A percentile compares a stretch with the other conserved stretches of the same genome.
Conservation (phyloP, 2,329 filamentous ascomycete genomes). For the Diaporthe australafricana region DNA sequence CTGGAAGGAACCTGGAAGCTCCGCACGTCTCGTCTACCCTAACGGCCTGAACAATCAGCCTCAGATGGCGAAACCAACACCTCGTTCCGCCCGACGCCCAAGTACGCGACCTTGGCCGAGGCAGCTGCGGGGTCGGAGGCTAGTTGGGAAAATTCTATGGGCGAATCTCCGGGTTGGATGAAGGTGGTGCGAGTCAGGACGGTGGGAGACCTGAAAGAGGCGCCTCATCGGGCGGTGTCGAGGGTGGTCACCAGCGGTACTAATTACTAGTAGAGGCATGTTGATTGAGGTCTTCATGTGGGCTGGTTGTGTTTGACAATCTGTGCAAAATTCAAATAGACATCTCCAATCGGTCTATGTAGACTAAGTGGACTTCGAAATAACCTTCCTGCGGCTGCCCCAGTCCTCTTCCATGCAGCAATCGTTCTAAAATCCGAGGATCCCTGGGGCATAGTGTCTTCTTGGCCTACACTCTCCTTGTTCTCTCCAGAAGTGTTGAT, state of each 20-base stretch:
- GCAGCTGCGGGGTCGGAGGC: constrained; percentile 4
- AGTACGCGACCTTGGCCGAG: constrained; percentile 64
- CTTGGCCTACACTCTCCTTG: too few relatives aligned
- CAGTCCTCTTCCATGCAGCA: too few relatives aligned
- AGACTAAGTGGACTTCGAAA: too few relatives aligned
- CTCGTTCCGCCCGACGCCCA: constrained; percentile 67
- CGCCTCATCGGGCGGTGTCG: background rate
- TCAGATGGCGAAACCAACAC: constrained; percentile 72
- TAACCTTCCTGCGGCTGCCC: too few relatives aligned
- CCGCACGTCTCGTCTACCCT: constrained; percentile 68
- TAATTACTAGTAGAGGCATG: too few relatives aligned
- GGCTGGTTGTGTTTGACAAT: too few relatives aligned
- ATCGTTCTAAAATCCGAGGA: too few relatives aligned
- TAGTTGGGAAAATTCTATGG: constrained; percentile 47
- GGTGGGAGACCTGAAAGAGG: constrained; percentile 9
- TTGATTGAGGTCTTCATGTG: background rate
- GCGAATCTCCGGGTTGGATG: background rate
- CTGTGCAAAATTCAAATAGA: too few relatives aligned
- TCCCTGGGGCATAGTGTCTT: too few relatives aligned
- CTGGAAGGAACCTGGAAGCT: constrained; percentile 61
- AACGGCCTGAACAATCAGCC: constrained; percentile 64
- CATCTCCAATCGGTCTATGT: too few relatives aligned
- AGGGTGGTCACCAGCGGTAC: background rate
- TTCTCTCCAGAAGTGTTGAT: too few relatives aligned
- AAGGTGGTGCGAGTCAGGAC: constrained; percentile 9